phyloP scores from a whole-genome alignment of 352 stramenopile species.

The Globisporangium spiculum region DNA sequence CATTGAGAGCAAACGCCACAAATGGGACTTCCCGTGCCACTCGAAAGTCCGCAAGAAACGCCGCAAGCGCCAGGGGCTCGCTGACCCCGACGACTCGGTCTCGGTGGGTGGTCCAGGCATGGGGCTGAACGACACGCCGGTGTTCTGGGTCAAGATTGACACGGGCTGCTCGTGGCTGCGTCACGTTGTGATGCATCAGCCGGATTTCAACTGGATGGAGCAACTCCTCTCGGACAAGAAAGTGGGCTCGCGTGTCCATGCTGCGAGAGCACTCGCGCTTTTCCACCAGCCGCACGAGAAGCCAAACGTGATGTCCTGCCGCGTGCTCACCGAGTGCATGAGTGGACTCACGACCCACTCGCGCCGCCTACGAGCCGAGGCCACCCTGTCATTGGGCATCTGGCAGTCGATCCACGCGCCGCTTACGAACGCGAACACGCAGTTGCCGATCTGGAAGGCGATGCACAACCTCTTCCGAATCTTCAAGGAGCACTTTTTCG shows the following conservation, averaged over 20 bases:
- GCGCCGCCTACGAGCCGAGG: slow-evolving; percentile 66
- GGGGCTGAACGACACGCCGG: slow-evolving; percentile 83
- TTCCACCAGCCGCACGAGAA: slow-evolving; percentile 84
- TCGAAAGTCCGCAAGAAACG: slow-evolving; percentile 87
- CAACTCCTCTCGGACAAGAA: slow-evolving; percentile 83
- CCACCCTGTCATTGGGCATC: slow-evolving; percentile 69
- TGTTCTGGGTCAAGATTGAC: slow-evolving; percentile 88
- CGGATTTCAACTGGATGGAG: slow-evolving; percentile 89
- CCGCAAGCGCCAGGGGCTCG: slow-evolving; percentile 75
- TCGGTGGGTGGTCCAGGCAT: slow-evolving; percentile 74
- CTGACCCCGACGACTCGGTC: slow-evolving; percentile 75
- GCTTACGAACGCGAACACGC: slow-evolving; percentile 76
- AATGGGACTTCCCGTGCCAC: slow-evolving; percentile 85
- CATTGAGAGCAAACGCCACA: slow-evolving; percentile 82
- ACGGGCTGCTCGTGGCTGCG: slow-evolving; percentile 71
- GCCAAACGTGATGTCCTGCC: slow-evolving; percentile 83
- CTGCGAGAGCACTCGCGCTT: slow-evolving; percentile 64
- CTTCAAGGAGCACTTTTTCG: slow-evolving; percentile 89
- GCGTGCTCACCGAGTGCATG: slow-evolving; percentile 84
- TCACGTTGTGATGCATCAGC: slow-evolving; percentile 85
- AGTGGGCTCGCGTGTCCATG: slow-evolving; percentile 77
- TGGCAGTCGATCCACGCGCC: slow-evolving; percentile 86
- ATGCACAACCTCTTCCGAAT: slow-evolving; percentile 88
- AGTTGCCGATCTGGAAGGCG: slow-evolving; percentile 79
- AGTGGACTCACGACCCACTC: slow-evolving; percentile 82